Conservation (phyloP, 371 early-diverging fungal species). For the Umbelopsis sp. region DNA sequence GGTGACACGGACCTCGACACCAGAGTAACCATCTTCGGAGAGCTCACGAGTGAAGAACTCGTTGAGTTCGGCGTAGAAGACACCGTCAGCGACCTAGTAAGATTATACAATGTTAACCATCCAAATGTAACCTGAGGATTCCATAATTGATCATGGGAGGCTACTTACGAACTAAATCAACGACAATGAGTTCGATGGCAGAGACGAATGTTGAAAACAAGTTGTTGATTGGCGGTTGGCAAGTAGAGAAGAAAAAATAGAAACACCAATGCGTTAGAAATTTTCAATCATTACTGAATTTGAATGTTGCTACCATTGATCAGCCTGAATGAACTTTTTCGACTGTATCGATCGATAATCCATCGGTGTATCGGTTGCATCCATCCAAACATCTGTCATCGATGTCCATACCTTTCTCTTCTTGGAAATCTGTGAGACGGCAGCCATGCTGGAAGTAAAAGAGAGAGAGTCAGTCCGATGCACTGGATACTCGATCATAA, state of each 20-base stretch:
- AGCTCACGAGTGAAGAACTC: conserved; percentile 97
- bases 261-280: background rate
- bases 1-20: conserved; percentile 98
- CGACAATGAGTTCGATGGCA: background rate
- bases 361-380: conserved; percentile 25
- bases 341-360: conserved; percentile 34
- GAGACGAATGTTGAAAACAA: background rate
- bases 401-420: conserved; percentile 69
- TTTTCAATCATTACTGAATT: conserved; percentile 34
- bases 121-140: background rate
- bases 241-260: conserved; percentile 5
- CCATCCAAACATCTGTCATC: conserved; percentile 26
- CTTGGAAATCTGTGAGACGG: conserved; percentile 70
- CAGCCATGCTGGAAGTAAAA: conserved; percentile 42
- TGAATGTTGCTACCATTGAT: conserved; percentile 23
- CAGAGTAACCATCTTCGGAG: conserved; percentile 92
- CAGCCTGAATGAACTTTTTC: conserved; percentile 4
- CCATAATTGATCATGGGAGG: background rate
- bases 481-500: background rate
- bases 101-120: background rate
- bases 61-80: conserved; percentile 99
- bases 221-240: background rate
- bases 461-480: conserved; percentile 25
- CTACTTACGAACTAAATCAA: conserved; percentile 53
- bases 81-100: conserved; percentile 94